phyloP scores from a whole-genome alignment of 768 basidiomycete genomes.

The Mycena alexandri region DNA sequence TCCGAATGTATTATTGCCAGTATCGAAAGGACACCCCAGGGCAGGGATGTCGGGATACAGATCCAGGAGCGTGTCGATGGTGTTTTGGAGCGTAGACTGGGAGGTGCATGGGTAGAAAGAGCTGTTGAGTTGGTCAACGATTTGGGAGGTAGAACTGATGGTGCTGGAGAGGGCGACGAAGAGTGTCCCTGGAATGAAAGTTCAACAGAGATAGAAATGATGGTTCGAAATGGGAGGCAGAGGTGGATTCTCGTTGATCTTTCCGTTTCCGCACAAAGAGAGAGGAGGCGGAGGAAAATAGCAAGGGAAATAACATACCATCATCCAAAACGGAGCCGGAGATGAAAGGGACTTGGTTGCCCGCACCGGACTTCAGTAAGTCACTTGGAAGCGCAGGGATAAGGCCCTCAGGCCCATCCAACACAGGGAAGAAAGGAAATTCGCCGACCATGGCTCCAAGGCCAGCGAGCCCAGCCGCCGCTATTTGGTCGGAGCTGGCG shows the following conservation, averaged over 20 bases:
- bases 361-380: conserved; percentile 34
- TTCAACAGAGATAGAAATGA: no score
- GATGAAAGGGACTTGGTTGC: conserved; percentile 44
- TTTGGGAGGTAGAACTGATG: conserved; percentile 24
- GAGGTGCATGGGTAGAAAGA: conserved; percentile 20
- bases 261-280: no score
- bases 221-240: not conserved
- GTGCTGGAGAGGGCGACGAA: conserved; percentile 33
- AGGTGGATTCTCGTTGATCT: no score
- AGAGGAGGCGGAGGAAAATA: no score
- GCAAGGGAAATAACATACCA: no score
- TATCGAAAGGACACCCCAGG: conserved; percentile 47
- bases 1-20: conserved; percentile 48
- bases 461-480: conserved; percentile 12
- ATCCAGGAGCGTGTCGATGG: conserved; percentile 30
- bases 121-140: conserved; percentile 18
- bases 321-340: conserved; percentile 46
- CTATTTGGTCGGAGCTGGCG: conserved; percentile 15
- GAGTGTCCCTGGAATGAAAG: conserved; percentile 38
- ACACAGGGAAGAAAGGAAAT: conserved; percentile 44
- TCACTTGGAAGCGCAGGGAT: conserved; percentile 42
- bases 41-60: conserved; percentile 47
- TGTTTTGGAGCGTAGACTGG: not conserved
- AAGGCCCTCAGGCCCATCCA: conserved; percentile 44
- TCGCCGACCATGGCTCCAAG: conserved; percentile 26